Evolutionary conservation across 441 rosid species (phyloP).

Genomic region (Adansonia gregorii): DNA sequence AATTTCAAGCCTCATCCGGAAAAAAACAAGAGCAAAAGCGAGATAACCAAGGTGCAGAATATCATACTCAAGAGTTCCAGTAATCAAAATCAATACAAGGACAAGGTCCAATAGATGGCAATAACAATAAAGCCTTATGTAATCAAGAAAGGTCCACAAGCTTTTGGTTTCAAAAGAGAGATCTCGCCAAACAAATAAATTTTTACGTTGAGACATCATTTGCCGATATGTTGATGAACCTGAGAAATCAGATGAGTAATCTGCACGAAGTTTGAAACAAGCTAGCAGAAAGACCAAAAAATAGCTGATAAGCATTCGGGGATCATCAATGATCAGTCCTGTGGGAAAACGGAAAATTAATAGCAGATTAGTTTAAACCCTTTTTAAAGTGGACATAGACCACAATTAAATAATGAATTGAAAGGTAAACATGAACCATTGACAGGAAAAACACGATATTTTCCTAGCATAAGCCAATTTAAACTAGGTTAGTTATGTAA

Average conservation of each 20-base stretch:
- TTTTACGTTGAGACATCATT: conserved; percentile 82
- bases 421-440: conserved; percentile 7
- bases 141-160: conserved; percentile 99
- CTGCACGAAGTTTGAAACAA: conserved; percentile 91
- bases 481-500: conserved; percentile 19
- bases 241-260: conserved; percentile 73
- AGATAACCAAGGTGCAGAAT: conserved; percentile 99
- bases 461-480: conserved; percentile 10
- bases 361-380: conserved; percentile 18
- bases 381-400: not conserved
- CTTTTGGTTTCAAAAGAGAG: conserved; percentile 95
- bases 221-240: conserved; percentile 80
- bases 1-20: conserved; percentile 94
- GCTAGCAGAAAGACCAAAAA: conserved; percentile 84
- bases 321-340: conserved; percentile 94
- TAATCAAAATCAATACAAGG: conserved; percentile 86
- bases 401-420: conserved; percentile 15
- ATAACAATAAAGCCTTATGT: conserved; percentile 85
- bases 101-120: conserved; percentile 95
- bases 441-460: conserved; percentile 5
- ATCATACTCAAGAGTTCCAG: conserved; percentile 97
- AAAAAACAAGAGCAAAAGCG: conserved; percentile 95
- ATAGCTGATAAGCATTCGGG: conserved; percentile 83
- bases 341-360: conserved; percentile 32
- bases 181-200: conserved; percentile 90